These are phyloP conservation scores for Scenedesmus sp. DNA, from an alignment of 163 green algal species.

Conservation along the genomic window DNA sequence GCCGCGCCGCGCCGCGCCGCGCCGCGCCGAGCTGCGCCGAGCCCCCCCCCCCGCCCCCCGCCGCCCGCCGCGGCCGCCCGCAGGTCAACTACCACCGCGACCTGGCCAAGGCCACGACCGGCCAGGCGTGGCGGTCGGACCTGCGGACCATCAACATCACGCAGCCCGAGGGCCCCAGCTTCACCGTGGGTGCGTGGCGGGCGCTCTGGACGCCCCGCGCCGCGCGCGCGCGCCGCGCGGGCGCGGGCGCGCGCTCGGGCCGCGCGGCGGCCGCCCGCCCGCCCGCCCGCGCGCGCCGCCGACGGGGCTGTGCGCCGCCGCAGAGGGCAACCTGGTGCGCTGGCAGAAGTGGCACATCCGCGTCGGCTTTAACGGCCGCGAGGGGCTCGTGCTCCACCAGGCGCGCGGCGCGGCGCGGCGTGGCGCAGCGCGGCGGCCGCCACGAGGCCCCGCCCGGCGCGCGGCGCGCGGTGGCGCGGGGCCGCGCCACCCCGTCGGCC, in stretches of 20 bases:
- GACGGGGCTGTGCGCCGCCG: constrained; percentile 57
- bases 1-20: too few relatives aligned
- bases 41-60: too few relatives aligned
- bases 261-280: too few relatives aligned
- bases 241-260: too few relatives aligned
- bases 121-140: constrained; percentile 57
- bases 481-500: not conserved
- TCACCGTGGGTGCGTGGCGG: not conserved
- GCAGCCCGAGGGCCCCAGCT: constrained; percentile 85
- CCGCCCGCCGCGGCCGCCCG: not conserved
- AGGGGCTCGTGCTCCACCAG: constrained; percentile 89
- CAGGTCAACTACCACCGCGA: constrained; percentile 77
- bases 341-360: constrained; percentile 91
- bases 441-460: too few relatives aligned
- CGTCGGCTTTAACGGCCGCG: constrained; percentile 85
- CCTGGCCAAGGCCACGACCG: constrained; percentile 47
- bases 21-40: too few relatives aligned
- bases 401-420: constrained; percentile 23
- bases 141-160: constrained; percentile 79
- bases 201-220: too few relatives aligned
- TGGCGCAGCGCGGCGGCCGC: too few relatives aligned
- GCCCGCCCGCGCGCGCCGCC: too few relatives aligned
- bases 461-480: not conserved
- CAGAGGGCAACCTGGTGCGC: constrained; percentile 74
- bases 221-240: too few relatives aligned